Conservation (phyloP, 306 rosid genomes). For the Dryas octopetala region DNA sequence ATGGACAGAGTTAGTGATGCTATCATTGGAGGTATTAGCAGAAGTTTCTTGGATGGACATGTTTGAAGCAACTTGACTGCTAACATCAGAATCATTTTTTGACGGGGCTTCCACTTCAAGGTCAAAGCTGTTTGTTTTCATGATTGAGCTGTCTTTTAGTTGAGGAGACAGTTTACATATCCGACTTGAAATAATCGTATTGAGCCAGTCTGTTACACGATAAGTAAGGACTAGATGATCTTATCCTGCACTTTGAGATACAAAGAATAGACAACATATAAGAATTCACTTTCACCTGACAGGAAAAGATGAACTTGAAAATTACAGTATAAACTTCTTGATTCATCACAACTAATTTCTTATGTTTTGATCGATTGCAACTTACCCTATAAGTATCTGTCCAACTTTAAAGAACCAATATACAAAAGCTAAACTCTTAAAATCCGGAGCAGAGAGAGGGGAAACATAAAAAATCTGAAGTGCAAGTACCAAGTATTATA, state of each 20-base stretch:
- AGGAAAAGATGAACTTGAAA: neutral
- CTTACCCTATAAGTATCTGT: neutral
- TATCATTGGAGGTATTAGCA: constrained; percentile 49
- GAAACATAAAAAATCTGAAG: neutral
- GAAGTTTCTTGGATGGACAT: constrained; percentile 63
- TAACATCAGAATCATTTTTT: constrained; percentile 65
- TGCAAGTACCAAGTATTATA: no score
- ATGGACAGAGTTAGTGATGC: constrained; percentile 38
- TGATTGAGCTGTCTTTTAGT: constrained; percentile 24
- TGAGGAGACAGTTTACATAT: constrained; percentile 22
- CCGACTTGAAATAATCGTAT: constrained; percentile 21
- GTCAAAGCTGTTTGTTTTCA: constrained; percentile 58
- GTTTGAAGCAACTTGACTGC: constrained; percentile 86
- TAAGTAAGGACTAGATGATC: constrained; percentile 9
- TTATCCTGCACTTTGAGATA: constrained; percentile 36
- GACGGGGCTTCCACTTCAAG: constrained; percentile 70
- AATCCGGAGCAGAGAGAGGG: neutral
- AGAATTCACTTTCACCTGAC: neutral
- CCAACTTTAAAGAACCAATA: neutral
- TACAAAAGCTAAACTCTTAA: neutral
- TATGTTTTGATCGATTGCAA: neutral
- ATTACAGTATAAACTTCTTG: neutral
- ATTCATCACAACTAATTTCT: neutral
- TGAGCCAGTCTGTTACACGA: constrained; percentile 12
- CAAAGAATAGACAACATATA: constrained; percentile 11